Percentiles rank a stretch among this genome's conserved stretches.
Conservation (phyloP, 1,284 basidiomycete species). For the Sanguinoderma infundibulare region DNA sequence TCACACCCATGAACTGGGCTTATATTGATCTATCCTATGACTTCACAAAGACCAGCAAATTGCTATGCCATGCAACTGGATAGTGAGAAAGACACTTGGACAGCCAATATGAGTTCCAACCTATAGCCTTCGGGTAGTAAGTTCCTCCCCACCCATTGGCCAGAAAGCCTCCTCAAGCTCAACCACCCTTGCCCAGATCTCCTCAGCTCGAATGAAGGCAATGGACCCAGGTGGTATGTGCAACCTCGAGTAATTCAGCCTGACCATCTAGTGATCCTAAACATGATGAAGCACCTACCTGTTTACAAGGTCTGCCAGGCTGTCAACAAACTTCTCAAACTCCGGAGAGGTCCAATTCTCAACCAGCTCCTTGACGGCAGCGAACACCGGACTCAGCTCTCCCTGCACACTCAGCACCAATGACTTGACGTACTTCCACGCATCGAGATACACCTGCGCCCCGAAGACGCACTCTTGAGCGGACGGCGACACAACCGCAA, state of each 20-base stretch:
- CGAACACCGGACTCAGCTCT: conserved; percentile 27
- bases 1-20: not conserved
- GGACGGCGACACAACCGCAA: not conserved
- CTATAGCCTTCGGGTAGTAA: no score
- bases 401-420: conserved; percentile 20
- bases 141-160: conserved; percentile 42
- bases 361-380: conserved; percentile 56
- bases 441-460: conserved; percentile 58
- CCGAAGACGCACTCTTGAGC: conserved; percentile 33
- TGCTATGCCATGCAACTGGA: no score
- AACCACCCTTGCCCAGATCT: conserved; percentile 59
- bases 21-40: no score
- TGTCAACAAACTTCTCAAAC: conserved; percentile 64
- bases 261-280: not conserved
- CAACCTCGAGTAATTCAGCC: conserved; percentile 28
- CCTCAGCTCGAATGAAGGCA: conserved; percentile 50
- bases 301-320: conserved; percentile 58
- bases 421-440: conserved; percentile 61
- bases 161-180: conserved; percentile 68
- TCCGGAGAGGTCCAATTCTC: conserved; percentile 69
- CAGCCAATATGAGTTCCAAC: not conserved
- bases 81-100: not conserved
- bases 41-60: no score
- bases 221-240: conserved; percentile 44
- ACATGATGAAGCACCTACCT: conserved; percentile 26